Conservation (phyloP, 1,139 yeast genomes). For the Saccharomyces hybrid region DNA sequence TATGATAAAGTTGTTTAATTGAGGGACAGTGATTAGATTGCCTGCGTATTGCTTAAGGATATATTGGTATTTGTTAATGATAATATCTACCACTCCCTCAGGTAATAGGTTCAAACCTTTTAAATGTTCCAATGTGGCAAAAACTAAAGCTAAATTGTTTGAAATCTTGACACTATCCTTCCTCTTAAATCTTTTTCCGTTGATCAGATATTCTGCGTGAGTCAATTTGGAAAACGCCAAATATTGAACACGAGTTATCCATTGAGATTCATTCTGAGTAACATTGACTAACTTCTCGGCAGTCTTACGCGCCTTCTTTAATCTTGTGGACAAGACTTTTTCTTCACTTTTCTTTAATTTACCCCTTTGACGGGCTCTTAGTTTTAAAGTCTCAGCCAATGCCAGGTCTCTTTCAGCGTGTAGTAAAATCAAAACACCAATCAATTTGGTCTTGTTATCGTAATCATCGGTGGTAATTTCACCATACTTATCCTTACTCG, state of each 20-base stretch:
- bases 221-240: constrained; percentile 52
- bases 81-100: constrained; percentile 13
- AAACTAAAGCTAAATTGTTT: constrained; percentile 18
- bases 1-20: constrained; percentile 19
- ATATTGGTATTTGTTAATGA: constrained; percentile 26
- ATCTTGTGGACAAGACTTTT: constrained; percentile 55
- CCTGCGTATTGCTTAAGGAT: constrained; percentile 26
- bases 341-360: constrained; percentile 30
- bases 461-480: constrained; percentile 21
- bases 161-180: constrained; percentile 23
- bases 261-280: constrained; percentile 34
- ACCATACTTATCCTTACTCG: constrained; percentile 23
- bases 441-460: constrained; percentile 24
- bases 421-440: constrained; percentile 25
- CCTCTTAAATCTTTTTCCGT: constrained; percentile 51
- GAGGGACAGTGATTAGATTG: constrained; percentile 17
- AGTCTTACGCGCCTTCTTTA: constrained; percentile 52
- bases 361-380: constrained; percentile 28
- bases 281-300: constrained; percentile 41
- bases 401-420: constrained; percentile 30
- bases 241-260: constrained; percentile 45
- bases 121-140: constrained; percentile 22
- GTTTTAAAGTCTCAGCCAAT: constrained; percentile 25
- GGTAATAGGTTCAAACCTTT: constrained; percentile 11
- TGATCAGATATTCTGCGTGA: constrained; percentile 40